Percentiles rank a stretch among this genome's conserved stretches.
Evolutionary conservation across 2,329 filamentous ascomycete species (phyloP).

Genomic region (Sarocladium strictum): DNA sequence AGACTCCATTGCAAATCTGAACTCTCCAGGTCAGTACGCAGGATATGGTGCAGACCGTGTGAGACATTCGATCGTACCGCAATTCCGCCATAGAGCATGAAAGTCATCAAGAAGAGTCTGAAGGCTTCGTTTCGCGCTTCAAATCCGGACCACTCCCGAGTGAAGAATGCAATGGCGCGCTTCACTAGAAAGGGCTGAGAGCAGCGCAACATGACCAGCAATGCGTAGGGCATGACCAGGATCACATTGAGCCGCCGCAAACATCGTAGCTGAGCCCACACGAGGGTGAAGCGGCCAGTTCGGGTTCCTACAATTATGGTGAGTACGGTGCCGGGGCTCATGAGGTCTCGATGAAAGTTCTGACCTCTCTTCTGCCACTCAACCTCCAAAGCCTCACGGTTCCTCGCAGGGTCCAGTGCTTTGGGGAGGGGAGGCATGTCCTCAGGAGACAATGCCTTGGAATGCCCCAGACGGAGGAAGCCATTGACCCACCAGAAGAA

Average conservation of each 20-base stretch:
- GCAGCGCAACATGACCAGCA: background rate
- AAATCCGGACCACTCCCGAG: background rate
- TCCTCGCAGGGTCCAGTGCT: background rate
- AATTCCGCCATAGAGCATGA: background rate
- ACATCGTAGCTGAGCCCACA: background rate
- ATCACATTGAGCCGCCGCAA: background rate
- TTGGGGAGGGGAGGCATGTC: background rate
- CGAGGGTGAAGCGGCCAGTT: background rate
- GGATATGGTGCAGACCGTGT: background rate
- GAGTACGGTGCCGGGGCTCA: background rate
- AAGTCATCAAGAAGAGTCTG: background rate
- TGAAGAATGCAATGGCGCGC: background rate
- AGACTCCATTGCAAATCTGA: conserved; percentile 10
- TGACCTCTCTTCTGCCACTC: background rate
- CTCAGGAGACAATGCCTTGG: background rate
- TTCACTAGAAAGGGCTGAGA: background rate
- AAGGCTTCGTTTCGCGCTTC: background rate
- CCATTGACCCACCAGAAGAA: background rate
- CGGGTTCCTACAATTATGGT: background rate
- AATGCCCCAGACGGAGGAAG: background rate
- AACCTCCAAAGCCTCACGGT: background rate
- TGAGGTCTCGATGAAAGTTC: background rate
- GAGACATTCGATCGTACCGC: background rate
- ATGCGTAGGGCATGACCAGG: background rate
- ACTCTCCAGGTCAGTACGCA: background rate